A percentile compares a stretch with the other conserved stretches of the same genome.
phyloP scores from a whole-genome alignment of 768 basidiomycete species.

The Serpula lacrymans region DNA sequence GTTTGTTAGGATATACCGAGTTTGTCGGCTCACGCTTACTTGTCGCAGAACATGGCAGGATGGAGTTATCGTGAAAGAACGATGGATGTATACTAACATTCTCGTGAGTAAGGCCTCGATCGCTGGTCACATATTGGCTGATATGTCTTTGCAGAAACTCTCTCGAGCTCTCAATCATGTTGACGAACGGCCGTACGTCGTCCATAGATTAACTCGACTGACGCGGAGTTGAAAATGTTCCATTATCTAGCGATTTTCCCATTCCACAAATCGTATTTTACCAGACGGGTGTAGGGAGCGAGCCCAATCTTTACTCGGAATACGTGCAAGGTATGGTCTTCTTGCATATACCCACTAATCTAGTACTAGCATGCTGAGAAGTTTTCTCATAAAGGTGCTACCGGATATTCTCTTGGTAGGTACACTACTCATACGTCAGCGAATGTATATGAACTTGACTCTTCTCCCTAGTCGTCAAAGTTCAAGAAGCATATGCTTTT shows the following conservation, averaged over 20 bases:
- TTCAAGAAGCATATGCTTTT: slow-evolving; percentile 78
- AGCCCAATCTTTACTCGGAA: slow-evolving; percentile 53
- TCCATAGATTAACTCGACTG: slow-evolving; percentile 3
- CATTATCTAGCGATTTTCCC: slow-evolving; percentile 27
- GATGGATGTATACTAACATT: slow-evolving; percentile 54
- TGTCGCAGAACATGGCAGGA: slow-evolving; percentile 68
- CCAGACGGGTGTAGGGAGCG: slow-evolving; percentile 59
- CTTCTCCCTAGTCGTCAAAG: slow-evolving; percentile 55
- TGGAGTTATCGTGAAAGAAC: slow-evolving; percentile 42
- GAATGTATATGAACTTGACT: slow-evolving; percentile 5
- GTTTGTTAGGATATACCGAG: not conserved
- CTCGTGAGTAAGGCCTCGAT: slow-evolving; percentile 33
- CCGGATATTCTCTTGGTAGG: slow-evolving; percentile 59
- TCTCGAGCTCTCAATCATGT: slow-evolving; percentile 49
- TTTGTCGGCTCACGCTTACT: slow-evolving; percentile 5
- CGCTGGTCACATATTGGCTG: slow-evolving; percentile 1
- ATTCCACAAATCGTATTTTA: slow-evolving; percentile 64
- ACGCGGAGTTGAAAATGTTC: not conserved
- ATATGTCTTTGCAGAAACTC: slow-evolving; percentile 38
- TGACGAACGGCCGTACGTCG: slow-evolving; percentile 38
- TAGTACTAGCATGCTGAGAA: not conserved
- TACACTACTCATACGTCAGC: not conserved
- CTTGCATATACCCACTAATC: not conserved
- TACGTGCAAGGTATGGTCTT: slow-evolving; percentile 53
- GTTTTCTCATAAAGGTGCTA: slow-evolving; percentile 44